phyloP scores from a whole-genome alignment of 768 basidiomycete genomes.

The Mycena maculata region DNA sequence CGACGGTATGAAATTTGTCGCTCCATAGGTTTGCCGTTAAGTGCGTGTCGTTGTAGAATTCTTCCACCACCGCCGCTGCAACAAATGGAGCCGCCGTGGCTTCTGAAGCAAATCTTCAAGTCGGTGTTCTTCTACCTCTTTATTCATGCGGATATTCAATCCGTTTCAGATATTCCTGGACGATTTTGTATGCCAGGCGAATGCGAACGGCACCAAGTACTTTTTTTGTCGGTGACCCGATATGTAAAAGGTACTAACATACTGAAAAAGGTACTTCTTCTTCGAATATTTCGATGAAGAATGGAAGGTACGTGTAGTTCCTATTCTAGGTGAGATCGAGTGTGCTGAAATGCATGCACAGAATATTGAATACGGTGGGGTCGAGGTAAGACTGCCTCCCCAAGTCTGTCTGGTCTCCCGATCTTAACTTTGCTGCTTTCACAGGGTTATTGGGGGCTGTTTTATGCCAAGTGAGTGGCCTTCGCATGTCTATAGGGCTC shows the following conservation, averaged over 20 bases:
- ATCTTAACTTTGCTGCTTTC: conserved; percentile 3
- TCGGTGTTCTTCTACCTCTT: conserved; percentile 30
- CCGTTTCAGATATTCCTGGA: conserved; percentile 77
- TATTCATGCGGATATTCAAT: not conserved
- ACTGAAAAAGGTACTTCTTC: conserved; percentile 74
- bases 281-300: conserved; percentile 77
- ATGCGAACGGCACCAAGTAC: conserved; percentile 82
- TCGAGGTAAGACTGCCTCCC: conserved; percentile 9
- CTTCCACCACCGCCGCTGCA: conserved; percentile 66
- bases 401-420: not conserved
- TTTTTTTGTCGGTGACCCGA: conserved; percentile 65
- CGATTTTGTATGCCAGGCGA: conserved; percentile 89
- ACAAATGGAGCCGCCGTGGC: conserved; percentile 79
- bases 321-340: not conserved
- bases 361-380: conserved; percentile 70
- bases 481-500: not conserved
- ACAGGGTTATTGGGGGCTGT: conserved; percentile 73
- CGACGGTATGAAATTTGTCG: conserved; percentile 62
- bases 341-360: conserved; percentile 39
- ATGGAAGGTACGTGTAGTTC: conserved; percentile 72
- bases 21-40: not conserved
- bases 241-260: not conserved
- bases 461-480: conserved; percentile 63
- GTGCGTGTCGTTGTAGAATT: conserved; percentile 52
- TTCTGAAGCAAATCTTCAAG: conserved; percentile 70